phyloP scores from a whole-genome alignment of 345 rosid genomes.

The Sisymbrium altissimum region DNA sequence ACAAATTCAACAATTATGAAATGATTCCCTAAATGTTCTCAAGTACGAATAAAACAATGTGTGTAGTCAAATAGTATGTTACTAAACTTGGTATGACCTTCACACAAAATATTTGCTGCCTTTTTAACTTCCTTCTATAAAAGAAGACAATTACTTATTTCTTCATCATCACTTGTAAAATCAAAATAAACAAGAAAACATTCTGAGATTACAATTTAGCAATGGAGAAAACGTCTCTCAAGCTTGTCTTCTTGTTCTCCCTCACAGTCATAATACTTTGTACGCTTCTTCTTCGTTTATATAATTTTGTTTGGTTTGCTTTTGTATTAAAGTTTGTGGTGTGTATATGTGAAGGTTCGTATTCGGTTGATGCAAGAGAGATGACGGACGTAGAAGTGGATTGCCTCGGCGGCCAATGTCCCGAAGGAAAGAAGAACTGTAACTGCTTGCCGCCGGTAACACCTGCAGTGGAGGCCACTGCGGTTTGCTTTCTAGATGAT shows the following conservation, averaged over 20 bases:
- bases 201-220: neutral
- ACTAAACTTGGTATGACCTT: neutral
- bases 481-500: neutral
- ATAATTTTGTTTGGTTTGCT: neutral
- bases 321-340: neutral
- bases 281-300: neutral
- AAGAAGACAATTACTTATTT: neutral
- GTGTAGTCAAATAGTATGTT: neutral
- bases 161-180: constrained; percentile 1
- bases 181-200: neutral
- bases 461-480: constrained; percentile 10
- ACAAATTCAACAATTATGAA: neutral
- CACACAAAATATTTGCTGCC: constrained; percentile 1
- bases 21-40: neutral
- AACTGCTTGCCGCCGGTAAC: neutral
- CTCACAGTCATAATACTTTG: constrained; percentile 11
- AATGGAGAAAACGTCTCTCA: constrained; percentile 27
- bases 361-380: constrained; percentile 17
- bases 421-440: neutral
- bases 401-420: neutral
- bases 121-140: neutral
- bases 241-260: constrained; percentile 19
- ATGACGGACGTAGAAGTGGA: neutral
- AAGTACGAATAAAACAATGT: neutral
- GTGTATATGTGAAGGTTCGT: constrained; percentile 13